phyloP scores from a whole-genome alignment of 441 rosid genomes.

The Manihot esculenta region DNA sequence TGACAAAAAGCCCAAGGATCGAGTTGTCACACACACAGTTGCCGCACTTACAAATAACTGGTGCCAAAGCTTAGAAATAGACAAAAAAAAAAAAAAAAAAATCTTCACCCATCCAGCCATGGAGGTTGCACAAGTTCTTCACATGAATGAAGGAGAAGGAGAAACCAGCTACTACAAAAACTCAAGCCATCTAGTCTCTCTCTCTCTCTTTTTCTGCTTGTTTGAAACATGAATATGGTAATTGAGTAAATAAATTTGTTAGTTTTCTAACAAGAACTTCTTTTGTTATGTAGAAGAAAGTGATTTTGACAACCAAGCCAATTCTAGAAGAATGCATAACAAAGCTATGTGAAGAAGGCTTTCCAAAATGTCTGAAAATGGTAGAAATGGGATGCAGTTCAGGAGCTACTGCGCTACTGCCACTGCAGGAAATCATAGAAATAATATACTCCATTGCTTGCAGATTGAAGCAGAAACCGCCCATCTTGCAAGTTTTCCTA shows the following conservation, averaged over 20 bases:
- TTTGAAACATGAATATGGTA: not conserved
- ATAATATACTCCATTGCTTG: not conserved
- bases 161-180: slow-evolving; percentile 13
- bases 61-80: too few species aligned
- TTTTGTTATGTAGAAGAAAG: slow-evolving; percentile 2
- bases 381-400: slow-evolving; percentile 27
- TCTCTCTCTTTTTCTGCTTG: too few species aligned
- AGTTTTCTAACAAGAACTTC: not conserved
- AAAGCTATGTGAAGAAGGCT: not conserved
- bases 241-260: not conserved
- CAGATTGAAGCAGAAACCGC: not conserved
- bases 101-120: too few species aligned
- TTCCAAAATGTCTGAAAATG: slow-evolving; percentile 11
- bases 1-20: too few species aligned
- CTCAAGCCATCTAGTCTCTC: slow-evolving; percentile 7
- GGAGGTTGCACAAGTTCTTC: slow-evolving; percentile 10
- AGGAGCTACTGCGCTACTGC: slow-evolving; percentile 25
- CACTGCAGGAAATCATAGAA: slow-evolving; percentile 14
- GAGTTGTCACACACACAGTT: too few species aligned
- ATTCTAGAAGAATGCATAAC: slow-evolving; percentile 11
- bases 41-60: too few species aligned
- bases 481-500: slow-evolving; percentile 19
- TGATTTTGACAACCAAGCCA: slow-evolving; percentile 9
- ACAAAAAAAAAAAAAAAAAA: too few species aligned
- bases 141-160: slow-evolving; percentile 21